Evolutionary conservation across 2,329 filamentous ascomycete genomes (phyloP).

Genomic region (Aspergillus sp.): DNA sequence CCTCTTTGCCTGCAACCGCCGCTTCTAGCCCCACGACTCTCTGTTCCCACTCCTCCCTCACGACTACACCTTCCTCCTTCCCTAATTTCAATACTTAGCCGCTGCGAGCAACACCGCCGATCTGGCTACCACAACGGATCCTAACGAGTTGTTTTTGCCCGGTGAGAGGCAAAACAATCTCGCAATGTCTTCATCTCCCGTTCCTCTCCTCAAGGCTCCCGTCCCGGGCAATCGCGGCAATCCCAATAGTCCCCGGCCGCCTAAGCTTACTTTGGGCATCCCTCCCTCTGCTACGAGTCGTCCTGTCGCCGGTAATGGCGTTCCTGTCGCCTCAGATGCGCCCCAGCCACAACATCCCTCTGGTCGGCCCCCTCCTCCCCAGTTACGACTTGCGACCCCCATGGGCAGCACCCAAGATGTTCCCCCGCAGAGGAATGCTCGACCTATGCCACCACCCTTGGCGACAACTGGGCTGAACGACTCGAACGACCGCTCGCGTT

Average conservation of each 20-base stretch:
- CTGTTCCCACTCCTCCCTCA: conserved; percentile 12
- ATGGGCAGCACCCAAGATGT: conserved; percentile 72
- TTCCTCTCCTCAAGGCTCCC: conserved; percentile 78
- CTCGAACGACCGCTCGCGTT: conserved; percentile 75
- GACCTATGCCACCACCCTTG: conserved; percentile 57
- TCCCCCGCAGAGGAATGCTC: conserved; percentile 59
- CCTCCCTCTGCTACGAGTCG: conserved; percentile 82
- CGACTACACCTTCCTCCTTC: not conserved
- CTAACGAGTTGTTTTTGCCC: conserved; percentile 43
- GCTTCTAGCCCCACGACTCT: conserved; percentile 17
- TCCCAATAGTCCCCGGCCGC: conserved; percentile 63
- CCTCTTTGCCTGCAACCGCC: conserved; percentile 16
- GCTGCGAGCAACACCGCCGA: conserved; percentile 26
- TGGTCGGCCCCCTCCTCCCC: conserved; percentile 67
- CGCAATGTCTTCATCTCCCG: conserved; percentile 69
- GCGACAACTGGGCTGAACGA: conserved; percentile 76
- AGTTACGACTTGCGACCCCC: conserved; percentile 80
- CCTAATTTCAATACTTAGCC: conserved; percentile 10
- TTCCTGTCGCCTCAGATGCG: conserved; percentile 30
- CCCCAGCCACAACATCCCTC: conserved; percentile 35
- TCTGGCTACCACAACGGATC: conserved; percentile 40
- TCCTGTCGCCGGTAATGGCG: conserved; percentile 59
- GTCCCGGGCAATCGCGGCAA: conserved; percentile 68
- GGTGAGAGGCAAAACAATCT: conserved; percentile 42
- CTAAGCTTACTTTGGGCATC: conserved; percentile 84